phyloP scores from a whole-genome alignment of 495 filamentous ascomycete species.

The Podospora didyma region DNA sequence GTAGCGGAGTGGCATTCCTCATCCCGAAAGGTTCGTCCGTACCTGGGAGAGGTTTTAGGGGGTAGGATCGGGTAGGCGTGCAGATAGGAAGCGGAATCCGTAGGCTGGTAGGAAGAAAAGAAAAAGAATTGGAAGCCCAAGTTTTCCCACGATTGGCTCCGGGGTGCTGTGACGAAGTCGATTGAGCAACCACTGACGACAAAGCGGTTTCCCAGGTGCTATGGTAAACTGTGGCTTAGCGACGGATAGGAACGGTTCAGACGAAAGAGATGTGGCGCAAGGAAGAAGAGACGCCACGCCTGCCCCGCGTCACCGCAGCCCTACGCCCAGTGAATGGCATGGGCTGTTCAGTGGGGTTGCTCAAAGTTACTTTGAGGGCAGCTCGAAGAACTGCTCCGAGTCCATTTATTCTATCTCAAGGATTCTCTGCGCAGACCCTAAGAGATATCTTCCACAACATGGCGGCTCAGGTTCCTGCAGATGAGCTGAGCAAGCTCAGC shows the following conservation, averaged over 20 bases:
- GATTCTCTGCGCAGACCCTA: background rate
- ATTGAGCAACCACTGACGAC: background rate
- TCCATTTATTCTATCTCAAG: background rate
- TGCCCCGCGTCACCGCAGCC: constrained; percentile 9
- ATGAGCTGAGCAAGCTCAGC: constrained; percentile 41
- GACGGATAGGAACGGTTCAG: background rate
- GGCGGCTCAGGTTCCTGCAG: constrained; percentile 40
- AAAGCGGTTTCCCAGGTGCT: no score
- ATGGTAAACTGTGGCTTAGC: no score
- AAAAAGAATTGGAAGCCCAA: no score
- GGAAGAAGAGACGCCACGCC: constrained; percentile 4
- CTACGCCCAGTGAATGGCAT: background rate
- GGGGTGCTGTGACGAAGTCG: constrained; percentile 12
- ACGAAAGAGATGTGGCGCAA: constrained; percentile 4
- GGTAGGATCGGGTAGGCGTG: no score
- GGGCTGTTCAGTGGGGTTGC: background rate
- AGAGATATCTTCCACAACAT: constrained; percentile 19
- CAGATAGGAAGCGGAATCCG: no score
- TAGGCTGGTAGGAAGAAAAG: no score
- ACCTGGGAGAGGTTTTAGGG: background rate
- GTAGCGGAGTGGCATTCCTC: constrained; percentile 51
- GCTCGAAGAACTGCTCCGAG: background rate
- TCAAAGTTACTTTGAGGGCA: no score
- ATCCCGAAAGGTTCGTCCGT: constrained; percentile 28
- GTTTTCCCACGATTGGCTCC: background rate